Conservation (phyloP, 2,329 filamentous ascomycete species). For the Hirsutella rhossiliensis region DNA sequence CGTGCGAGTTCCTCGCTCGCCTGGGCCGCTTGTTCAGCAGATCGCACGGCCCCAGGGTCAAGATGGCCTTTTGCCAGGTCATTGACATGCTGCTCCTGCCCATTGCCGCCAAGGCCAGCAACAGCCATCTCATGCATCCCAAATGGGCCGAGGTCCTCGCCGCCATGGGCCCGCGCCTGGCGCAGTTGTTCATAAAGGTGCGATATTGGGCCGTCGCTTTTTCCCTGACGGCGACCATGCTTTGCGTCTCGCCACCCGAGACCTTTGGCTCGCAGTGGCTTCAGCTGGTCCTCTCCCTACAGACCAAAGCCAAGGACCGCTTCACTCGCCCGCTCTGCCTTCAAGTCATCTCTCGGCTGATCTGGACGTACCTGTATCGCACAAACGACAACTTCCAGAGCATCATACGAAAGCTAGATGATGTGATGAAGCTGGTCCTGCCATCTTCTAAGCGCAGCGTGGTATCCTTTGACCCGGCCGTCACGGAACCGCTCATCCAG, state of each 20-base stretch:
- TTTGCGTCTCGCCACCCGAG: slow-evolving; percentile 81
- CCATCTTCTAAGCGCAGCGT: slow-evolving; percentile 71
- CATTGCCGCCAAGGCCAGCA: slow-evolving; percentile 68
- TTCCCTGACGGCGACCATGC: slow-evolving; percentile 71
- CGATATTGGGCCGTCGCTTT: slow-evolving; percentile 87
- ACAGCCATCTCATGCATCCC: slow-evolving; percentile 62
- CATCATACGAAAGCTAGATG: slow-evolving; percentile 72
- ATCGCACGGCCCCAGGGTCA: slow-evolving; percentile 79
- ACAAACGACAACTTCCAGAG: slow-evolving; percentile 57
- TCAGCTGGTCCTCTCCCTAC: slow-evolving; percentile 63
- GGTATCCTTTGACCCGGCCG: slow-evolving; percentile 69
- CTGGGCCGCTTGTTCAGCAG: slow-evolving; percentile 73
- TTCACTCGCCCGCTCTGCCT: slow-evolving; percentile 66
- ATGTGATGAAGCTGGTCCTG: slow-evolving; percentile 75
- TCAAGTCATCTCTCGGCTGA: slow-evolving; percentile 76
- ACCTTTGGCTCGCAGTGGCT: slow-evolving; percentile 80
- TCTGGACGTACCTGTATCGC: slow-evolving; percentile 92
- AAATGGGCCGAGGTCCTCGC: slow-evolving; percentile 83
- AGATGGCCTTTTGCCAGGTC: slow-evolving; percentile 88
- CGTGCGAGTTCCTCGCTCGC: slow-evolving; percentile 77
- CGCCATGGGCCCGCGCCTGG: slow-evolving; percentile 63
- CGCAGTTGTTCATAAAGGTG: slow-evolving; percentile 80
- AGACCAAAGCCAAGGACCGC: slow-evolving; percentile 75
- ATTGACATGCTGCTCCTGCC: slow-evolving; percentile 78
- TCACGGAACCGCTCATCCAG: slow-evolving; percentile 83